These are phyloP conservation scores for Cyberlindnera samutprakarnensis DNA, from an alignment of 805 yeast genomes.

Conservation along the genomic window DNA sequence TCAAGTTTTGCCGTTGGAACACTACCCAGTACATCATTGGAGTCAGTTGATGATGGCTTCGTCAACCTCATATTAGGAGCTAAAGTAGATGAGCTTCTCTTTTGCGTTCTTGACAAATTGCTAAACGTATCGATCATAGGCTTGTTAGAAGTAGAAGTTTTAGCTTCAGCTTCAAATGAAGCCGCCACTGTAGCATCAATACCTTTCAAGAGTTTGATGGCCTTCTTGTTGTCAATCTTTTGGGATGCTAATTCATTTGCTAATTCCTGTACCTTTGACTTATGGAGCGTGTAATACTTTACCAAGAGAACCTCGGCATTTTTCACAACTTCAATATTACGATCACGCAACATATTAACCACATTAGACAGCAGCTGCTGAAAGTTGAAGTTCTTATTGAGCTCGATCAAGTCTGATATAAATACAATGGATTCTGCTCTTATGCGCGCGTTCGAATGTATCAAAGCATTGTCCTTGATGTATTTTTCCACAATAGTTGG, in stretches of 20 bases:
- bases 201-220: constrained; percentile 11
- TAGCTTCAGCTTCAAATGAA: constrained; percentile 12
- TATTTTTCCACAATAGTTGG: constrained; percentile 39
- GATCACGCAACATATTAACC: constrained; percentile 21
- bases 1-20: constrained; percentile 19
- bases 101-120: not conserved
- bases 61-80: constrained; percentile 3
- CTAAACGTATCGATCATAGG: constrained; percentile 21
- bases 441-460: constrained; percentile 29
- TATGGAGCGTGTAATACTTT: constrained; percentile 19
- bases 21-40: constrained; percentile 9
- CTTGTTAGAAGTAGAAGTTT: constrained; percentile 3
- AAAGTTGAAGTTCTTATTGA: constrained; percentile 28
- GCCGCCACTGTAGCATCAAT: constrained; percentile 16
- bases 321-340: constrained; percentile 18
- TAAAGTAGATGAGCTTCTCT: not conserved
- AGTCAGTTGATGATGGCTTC: constrained; percentile 6
- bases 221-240: constrained; percentile 15
- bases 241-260: constrained; percentile 17
- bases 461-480: constrained; percentile 37
- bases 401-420: constrained; percentile 34
- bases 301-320: constrained; percentile 19
- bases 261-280: constrained; percentile 11
- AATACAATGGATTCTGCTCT: constrained; percentile 38
- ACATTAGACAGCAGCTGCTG: constrained; percentile 18